Evolutionary conservation across 1,284 basidiomycete genomes (phyloP).

Genomic region (Phaffia rhodozyma): DNA sequence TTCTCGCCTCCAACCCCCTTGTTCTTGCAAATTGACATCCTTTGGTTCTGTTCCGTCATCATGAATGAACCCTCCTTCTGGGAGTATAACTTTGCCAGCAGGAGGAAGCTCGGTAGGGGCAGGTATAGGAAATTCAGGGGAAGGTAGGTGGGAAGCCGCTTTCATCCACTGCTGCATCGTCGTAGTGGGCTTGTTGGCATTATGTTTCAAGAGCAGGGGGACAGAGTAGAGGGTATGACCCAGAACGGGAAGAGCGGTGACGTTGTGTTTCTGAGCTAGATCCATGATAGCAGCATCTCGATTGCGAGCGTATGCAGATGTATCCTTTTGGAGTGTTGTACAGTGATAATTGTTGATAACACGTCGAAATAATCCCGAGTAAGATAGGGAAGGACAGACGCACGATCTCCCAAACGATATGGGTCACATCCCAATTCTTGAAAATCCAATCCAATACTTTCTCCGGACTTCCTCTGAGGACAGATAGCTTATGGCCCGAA

Average conservation of each 20-base stretch:
- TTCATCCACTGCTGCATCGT: constrained; percentile 31
- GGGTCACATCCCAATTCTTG: constrained; percentile 40
- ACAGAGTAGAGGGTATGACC: constrained; percentile 39
- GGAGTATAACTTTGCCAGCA: background rate
- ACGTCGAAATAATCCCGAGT: background rate
- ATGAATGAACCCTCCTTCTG: background rate
- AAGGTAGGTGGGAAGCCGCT: constrained; percentile 19
- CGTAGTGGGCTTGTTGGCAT: constrained; percentile 31
- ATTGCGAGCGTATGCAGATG: constrained; percentile 25
- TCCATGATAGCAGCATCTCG: constrained; percentile 26
- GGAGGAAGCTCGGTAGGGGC: background rate
- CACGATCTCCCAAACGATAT: constrained; percentile 38
- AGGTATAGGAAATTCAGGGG: constrained; percentile 4
- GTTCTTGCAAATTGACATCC: background rate
- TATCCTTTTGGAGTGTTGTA: constrained; percentile 19
- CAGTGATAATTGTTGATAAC: constrained; percentile 11
- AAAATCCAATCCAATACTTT: constrained; percentile 37
- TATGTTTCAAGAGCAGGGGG: constrained; percentile 28
- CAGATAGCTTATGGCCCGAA: constrained; percentile 36
- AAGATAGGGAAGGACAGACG: constrained; percentile 20
- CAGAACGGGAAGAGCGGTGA: constrained; percentile 31
- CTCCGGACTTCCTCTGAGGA: constrained; percentile 40
- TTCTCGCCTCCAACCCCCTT: no score
- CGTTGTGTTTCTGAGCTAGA: constrained; percentile 27
- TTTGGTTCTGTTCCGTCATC: background rate